These are phyloP conservation scores for Aspergillus pseudonomiae DNA, from an alignment of 2,329 filamentous ascomycete genomes.

Conservation along the genomic window DNA sequence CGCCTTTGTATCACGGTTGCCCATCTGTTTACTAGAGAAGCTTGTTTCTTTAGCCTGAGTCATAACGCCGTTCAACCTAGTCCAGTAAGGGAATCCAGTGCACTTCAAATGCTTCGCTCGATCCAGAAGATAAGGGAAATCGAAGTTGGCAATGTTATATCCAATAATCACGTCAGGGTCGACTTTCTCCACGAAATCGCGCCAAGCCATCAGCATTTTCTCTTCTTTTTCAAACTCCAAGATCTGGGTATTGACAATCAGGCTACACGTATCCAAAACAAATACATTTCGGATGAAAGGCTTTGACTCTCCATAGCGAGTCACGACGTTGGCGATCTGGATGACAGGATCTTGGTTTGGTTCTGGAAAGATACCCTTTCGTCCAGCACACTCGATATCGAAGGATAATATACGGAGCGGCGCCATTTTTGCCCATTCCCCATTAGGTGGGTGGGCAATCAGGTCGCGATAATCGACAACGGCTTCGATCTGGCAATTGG, in stretches of 20 bases:
- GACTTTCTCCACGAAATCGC: slow-evolving; percentile 82
- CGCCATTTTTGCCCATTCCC: slow-evolving; percentile 98
- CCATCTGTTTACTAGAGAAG: slow-evolving; percentile 98
- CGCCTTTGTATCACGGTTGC: slow-evolving; percentile 88
- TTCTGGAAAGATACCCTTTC: slow-evolving; percentile 97
- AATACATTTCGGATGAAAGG: slow-evolving; percentile 97
- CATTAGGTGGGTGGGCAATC: slow-evolving; percentile 82
- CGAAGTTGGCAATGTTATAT: slow-evolving; percentile 98
- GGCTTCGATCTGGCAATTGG: slow-evolving; percentile 96
- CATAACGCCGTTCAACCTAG: slow-evolving; percentile 70
- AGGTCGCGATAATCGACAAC: slow-evolving; percentile 79
- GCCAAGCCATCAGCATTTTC: slow-evolving; percentile 91
- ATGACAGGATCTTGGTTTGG: slow-evolving; percentile 91
- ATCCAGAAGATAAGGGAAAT: slow-evolving; percentile 93
- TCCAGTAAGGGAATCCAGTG: slow-evolving; percentile 80
- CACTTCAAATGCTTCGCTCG: slow-evolving; percentile 84
- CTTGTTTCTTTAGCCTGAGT: slow-evolving; percentile 78
- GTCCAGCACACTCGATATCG: slow-evolving; percentile 97
- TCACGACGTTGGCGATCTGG: slow-evolving; percentile 96
- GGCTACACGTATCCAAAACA: slow-evolving; percentile 86
- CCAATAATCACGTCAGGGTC: slow-evolving; percentile 98
- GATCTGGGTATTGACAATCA: slow-evolving; percentile 93
- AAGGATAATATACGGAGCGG: slow-evolving; percentile 91
- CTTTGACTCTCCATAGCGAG: slow-evolving; percentile 90
- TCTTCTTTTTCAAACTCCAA: slow-evolving; percentile 80